Evolutionary conservation across 1,284 basidiomycete species (phyloP).

Genomic region (Coniferiporia sulphurascens): DNA sequence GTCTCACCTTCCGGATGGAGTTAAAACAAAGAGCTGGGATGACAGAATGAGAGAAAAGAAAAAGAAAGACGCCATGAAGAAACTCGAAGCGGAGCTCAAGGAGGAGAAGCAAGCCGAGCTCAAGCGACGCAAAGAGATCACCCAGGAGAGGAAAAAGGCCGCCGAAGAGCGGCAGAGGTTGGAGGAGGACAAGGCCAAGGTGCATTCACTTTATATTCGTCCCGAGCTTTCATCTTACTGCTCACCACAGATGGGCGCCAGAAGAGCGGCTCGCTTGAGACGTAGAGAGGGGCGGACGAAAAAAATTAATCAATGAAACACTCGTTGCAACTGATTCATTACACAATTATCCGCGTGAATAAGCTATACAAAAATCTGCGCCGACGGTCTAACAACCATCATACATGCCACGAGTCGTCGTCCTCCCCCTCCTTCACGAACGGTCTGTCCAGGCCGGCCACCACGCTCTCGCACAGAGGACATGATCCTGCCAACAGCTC

Average conservation of each 20-base stretch:
- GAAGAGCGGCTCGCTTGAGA: conserved; percentile 65
- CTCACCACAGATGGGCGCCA: conserved; percentile 63
- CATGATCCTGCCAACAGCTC: conserved; percentile 83
- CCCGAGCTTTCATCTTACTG: conserved; percentile 4
- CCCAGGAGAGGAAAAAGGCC: conserved; percentile 60
- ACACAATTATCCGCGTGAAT: not conserved
- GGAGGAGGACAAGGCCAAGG: conserved; percentile 70
- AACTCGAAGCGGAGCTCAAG: conserved; percentile 64
- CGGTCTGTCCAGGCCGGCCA: conserved; percentile 80
- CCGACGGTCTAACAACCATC: conserved; percentile 21
- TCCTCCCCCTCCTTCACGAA: conserved; percentile 81
- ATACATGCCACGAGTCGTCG: conserved; percentile 79
- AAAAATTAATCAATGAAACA: conserved; percentile 63
- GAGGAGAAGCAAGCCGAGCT: conserved; percentile 70
- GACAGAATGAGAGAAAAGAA: conserved; percentile 64
- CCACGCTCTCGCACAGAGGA: conserved; percentile 86
- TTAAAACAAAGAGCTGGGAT: conserved; percentile 63
- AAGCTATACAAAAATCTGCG: conserved; percentile 4
- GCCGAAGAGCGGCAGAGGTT: conserved; percentile 65
- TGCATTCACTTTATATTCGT: conserved; percentile 27
- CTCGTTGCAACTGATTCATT: conserved; percentile 5
- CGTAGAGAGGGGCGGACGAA: conserved; percentile 69
- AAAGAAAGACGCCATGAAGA: conserved; percentile 62
- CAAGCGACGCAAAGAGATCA: conserved; percentile 57
- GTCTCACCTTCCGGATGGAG: conserved; percentile 57